Percentiles rank a stretch among this genome's conserved stretches.
Conservation (phyloP, 257 asterid genomes). For the Solanum acaule region DNA sequence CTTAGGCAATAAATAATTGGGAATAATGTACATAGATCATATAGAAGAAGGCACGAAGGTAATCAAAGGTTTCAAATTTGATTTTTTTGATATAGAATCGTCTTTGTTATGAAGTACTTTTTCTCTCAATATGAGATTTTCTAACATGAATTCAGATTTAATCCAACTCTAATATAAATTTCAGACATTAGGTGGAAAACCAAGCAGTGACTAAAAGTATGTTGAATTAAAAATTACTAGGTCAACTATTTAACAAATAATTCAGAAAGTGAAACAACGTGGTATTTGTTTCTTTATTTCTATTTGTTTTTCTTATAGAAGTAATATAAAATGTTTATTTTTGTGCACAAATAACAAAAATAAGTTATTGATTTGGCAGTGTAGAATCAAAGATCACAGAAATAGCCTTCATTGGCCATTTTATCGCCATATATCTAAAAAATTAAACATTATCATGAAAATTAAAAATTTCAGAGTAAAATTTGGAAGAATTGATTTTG, state of each 20-base stretch:
- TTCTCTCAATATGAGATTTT: too few relatives aligned
- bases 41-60: fast-evolving
- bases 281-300: not conserved
- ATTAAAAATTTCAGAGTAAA: not conserved
- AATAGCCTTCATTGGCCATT: not conserved
- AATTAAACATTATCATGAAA: not conserved
- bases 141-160: fast-evolving
- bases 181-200: too few relatives aligned
- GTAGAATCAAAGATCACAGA: not conserved
- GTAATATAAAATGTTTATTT: not conserved
- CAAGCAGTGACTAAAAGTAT: not conserved
- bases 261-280: not conserved
- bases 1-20: not conserved
- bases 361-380: not conserved
- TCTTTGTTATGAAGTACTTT: too few relatives aligned
- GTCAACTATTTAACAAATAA: not conserved
- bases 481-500: not conserved
- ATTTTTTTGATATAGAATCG: fast-evolving
- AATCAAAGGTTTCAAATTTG: fast-evolving
- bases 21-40: not conserved
- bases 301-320: not conserved
- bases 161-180: too few relatives aligned
- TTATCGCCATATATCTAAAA: not conserved
- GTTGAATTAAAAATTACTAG: not conserved
- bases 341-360: not conserved